phyloP scores from a whole-genome alignment of 108 stramenopile species.

The Poteriospumella lacustris region DNA sequence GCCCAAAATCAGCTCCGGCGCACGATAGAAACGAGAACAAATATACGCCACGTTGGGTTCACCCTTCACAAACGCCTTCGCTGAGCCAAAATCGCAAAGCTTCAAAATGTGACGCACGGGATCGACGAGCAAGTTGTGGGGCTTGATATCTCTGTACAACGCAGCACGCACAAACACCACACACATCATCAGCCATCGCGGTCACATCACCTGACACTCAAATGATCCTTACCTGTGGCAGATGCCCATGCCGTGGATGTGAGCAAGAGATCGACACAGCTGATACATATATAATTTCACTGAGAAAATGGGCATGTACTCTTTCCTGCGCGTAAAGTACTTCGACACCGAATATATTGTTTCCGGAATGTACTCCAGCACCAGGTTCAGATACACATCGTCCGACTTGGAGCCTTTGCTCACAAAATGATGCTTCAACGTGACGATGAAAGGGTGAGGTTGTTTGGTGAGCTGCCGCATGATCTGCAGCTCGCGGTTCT shows the following conservation, averaged over 20 bases:
- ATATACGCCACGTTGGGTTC: conserved; percentile 95
- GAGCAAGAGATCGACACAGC: conserved; percentile 82
- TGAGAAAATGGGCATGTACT: conserved; percentile 70
- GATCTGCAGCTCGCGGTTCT: conserved; percentile 95
- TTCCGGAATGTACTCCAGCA: conserved; percentile 96
- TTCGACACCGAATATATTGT: conserved; percentile 88
- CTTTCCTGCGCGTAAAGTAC: conserved; percentile 81
- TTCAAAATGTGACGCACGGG: conserved; percentile 85
- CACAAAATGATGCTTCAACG: conserved; percentile 91
- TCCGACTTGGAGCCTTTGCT: conserved; percentile 81
- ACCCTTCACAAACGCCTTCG: conserved; percentile 86
- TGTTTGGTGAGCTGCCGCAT: conserved; percentile 85
- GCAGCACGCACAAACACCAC: too few relatives aligned
- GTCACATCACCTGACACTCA: too few relatives aligned
- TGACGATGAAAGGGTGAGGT: conserved; percentile 76
- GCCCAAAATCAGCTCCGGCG: conserved; percentile 97
- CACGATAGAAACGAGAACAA: conserved; percentile 92
- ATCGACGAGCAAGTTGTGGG: conserved; percentile 91
- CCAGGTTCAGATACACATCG: conserved; percentile 87
- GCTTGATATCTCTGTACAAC: conserved; percentile 96
- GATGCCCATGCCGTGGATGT: conserved; percentile 87
- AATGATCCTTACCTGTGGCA: too few relatives aligned
- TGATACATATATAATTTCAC: conserved; percentile 96
- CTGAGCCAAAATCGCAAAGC: conserved; percentile 96
- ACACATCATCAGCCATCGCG: too few relatives aligned